A percentile compares a stretch with the other conserved stretches of the same genome.
Conservation (phyloP, 2,329 filamentous ascomycete genomes). For the Scopulariopsis brevicaulis region DNA sequence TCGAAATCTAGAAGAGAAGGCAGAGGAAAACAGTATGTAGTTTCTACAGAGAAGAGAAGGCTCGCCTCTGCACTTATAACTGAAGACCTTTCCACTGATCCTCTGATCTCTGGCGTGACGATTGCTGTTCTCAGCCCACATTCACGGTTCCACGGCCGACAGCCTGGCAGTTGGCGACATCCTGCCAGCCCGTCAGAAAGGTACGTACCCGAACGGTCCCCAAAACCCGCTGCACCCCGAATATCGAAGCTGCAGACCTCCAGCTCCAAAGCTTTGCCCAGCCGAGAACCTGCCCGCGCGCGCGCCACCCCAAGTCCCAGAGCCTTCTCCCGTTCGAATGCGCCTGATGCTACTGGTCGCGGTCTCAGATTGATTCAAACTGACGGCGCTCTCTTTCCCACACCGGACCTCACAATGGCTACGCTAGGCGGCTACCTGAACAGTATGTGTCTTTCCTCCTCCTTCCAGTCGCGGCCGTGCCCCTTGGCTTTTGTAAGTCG, state of each 20-base stretch:
- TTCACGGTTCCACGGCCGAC: background rate
- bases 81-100: background rate
- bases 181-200: background rate
- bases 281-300: background rate
- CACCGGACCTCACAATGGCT: slow-evolving; percentile 20
- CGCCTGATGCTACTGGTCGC: background rate
- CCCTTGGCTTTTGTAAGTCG: background rate
- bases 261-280: background rate
- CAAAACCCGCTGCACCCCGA: background rate
- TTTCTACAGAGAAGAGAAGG: background rate
- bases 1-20: background rate
- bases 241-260: background rate
- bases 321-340: background rate
- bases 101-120: background rate
- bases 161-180: background rate
- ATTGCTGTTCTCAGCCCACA: background rate
- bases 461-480: background rate
- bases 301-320: background rate
- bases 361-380: background rate
- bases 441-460: slow-evolving; percentile 18
- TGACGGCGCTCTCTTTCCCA: background rate
- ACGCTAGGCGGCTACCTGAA: slow-evolving; percentile 32
- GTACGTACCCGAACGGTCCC: background rate
- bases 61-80: background rate
- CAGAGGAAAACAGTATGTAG: background rate